A percentile compares a stretch with the other conserved stretches of the same genome.
These are phyloP conservation scores for Calonectria pseudoturangicola DNA, from an alignment of 2,329 filamentous ascomycete genomes.

Conservation along the genomic window DNA sequence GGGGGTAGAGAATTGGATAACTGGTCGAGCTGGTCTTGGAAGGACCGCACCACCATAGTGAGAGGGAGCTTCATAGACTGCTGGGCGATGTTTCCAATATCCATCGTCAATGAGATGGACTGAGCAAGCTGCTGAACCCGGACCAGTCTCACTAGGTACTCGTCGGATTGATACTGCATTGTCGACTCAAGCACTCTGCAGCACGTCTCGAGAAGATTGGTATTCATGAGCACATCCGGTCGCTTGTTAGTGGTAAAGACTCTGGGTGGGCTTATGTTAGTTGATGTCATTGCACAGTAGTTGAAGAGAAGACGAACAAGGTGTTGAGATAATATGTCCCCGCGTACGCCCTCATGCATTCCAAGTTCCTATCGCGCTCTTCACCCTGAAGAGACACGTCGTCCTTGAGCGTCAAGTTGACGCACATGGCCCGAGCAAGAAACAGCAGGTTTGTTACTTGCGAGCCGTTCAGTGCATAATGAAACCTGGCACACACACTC, in stretches of 20 bases:
- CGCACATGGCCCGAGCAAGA: constrained; percentile 67
- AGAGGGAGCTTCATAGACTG: constrained; percentile 63
- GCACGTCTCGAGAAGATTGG: constrained; percentile 65
- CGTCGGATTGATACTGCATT: constrained; percentile 66
- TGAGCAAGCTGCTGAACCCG: constrained; percentile 69
- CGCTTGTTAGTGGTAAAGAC: constrained; percentile 68
- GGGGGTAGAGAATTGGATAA: constrained; percentile 62
- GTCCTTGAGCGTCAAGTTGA: constrained; percentile 62
- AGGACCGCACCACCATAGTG: constrained; percentile 63
- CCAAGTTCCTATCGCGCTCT: constrained; percentile 57
- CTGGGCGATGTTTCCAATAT: constrained; percentile 54
- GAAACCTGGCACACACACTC: constrained; percentile 60
- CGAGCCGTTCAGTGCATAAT: constrained; percentile 69
- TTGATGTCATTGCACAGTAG: too few relatives aligned
- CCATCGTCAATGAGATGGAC: constrained; percentile 65
- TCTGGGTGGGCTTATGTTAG: constrained; percentile 48
- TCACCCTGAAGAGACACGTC: constrained; percentile 47
- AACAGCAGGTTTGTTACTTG: constrained; percentile 70
- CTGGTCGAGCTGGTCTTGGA: constrained; percentile 65
- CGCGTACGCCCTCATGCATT: constrained; percentile 68
- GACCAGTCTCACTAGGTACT: constrained; percentile 66
- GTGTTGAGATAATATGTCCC: constrained; percentile 71
- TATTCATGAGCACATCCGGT: constrained; percentile 69
- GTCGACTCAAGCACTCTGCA: constrained; percentile 64
- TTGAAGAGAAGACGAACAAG: constrained; percentile 59